These are phyloP conservation scores for Phialophora macrospora DNA, from an alignment of 2,329 filamentous ascomycete genomes.

Conservation along the genomic window DNA sequence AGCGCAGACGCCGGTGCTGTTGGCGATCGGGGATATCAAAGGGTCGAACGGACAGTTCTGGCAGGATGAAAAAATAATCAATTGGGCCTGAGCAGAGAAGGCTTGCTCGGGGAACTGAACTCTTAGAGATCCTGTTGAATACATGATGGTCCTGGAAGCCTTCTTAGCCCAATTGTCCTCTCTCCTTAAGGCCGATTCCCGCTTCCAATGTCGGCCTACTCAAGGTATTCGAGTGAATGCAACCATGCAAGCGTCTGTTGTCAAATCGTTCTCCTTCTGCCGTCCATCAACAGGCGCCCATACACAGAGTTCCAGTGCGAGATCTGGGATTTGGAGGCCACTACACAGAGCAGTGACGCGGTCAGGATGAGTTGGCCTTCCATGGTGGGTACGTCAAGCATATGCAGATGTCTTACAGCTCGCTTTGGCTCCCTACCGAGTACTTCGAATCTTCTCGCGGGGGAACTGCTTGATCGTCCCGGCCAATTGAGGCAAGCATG, in stretches of 20 bases:
- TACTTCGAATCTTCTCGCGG: no score
- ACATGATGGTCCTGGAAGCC: background rate
- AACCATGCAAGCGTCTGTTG: background rate
- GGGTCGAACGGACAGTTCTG: conserved; percentile 48
- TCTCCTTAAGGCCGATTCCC: background rate
- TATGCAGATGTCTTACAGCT: no score
- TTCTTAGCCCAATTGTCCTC: background rate
- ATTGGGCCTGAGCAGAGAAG: conserved; percentile 18
- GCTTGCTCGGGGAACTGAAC: background rate
- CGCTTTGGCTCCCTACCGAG: no score
- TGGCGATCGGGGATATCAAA: conserved; percentile 50
- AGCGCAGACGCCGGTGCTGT: conserved; percentile 51
- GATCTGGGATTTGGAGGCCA: background rate
- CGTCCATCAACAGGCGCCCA: background rate
- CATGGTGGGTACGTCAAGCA: no score
- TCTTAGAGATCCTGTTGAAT: background rate
- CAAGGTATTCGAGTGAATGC: background rate
- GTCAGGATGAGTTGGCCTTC: background rate
- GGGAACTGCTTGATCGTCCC: no score
- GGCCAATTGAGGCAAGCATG: no score
- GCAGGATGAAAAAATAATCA: conserved; percentile 45
- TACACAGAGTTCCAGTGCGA: background rate
- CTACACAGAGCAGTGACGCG: background rate
- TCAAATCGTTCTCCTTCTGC: background rate
- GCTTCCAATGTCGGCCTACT: background rate